Conservation (phyloP, 148 eudicot species). For the Tetragonia tetragonoides region DNA sequence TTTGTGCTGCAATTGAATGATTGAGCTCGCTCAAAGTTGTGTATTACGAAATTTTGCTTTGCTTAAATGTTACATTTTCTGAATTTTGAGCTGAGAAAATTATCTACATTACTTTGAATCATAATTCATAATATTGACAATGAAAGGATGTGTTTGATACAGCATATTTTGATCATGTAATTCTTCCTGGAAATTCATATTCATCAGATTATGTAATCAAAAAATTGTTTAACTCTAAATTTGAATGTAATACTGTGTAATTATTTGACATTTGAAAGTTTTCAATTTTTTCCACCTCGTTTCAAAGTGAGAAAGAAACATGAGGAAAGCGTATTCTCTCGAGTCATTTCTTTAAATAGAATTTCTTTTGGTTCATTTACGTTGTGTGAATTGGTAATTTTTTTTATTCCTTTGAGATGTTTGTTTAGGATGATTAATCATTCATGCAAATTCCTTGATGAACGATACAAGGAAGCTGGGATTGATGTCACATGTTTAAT, state of each 20-base stretch:
- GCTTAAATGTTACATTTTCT: not conserved
- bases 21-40: not conserved
- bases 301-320: too few relatives aligned
- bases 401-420: not conserved
- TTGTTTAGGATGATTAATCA: not conserved
- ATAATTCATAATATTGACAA: too few relatives aligned
- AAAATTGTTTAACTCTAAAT: not conserved
- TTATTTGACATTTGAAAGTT: not conserved
- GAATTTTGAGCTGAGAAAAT: not conserved
- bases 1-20: not conserved
- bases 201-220: not conserved
- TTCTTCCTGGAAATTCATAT: not conserved
- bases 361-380: too few relatives aligned
- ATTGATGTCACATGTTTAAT: too few relatives aligned
- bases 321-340: too few relatives aligned
- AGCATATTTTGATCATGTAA: not conserved
- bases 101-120: too few relatives aligned
- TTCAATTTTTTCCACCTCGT: not conserved
- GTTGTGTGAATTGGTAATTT: conserved; percentile 3
- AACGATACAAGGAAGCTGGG: too few relatives aligned
- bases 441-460: not conserved
- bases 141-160: not conserved
- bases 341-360: too few relatives aligned
- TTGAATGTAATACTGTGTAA: not conserved
- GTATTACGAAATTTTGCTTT: not conserved